Conservation (phyloP, 108 stramenopile genomes). For the Aurantiochytrium sp. region DNA sequence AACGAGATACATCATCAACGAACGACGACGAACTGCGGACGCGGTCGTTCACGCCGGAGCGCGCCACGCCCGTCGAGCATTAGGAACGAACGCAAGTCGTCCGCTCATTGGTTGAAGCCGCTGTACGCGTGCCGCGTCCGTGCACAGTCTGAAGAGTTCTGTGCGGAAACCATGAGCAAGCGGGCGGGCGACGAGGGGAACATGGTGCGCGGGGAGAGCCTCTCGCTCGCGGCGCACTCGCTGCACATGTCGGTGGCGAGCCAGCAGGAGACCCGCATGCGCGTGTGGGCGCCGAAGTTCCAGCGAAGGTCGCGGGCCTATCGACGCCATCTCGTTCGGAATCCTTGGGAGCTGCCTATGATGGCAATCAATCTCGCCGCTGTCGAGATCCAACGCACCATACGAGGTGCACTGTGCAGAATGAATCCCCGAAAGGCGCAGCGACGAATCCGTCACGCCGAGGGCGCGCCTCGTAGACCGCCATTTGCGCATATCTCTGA, state of each 20-base stretch:
- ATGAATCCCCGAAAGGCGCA: not conserved
- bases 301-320: not conserved
- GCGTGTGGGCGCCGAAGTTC: not conserved
- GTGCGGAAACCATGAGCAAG: too few relatives aligned
- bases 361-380: not conserved
- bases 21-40: too few relatives aligned
- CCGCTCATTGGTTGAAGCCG: too few relatives aligned
- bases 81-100: too few relatives aligned
- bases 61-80: too few relatives aligned
- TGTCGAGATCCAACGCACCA: not conserved
- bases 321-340: not conserved
- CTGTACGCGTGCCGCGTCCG: too few relatives aligned
- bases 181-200: not conserved
- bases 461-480: not conserved
- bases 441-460: too few relatives aligned
- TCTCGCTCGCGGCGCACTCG: not conserved
- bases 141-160: too few relatives aligned
- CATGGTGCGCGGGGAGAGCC: not conserved
- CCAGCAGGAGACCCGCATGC: not conserved
- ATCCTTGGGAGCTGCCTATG: constrained; percentile 6
- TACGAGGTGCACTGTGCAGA: not conserved
- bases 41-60: too few relatives aligned
- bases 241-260: not conserved
- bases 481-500: not conserved
- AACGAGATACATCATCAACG: too few relatives aligned